phyloP scores from a whole-genome alignment of 148 eudicot genomes.

The Euryodendron excelsum region DNA sequence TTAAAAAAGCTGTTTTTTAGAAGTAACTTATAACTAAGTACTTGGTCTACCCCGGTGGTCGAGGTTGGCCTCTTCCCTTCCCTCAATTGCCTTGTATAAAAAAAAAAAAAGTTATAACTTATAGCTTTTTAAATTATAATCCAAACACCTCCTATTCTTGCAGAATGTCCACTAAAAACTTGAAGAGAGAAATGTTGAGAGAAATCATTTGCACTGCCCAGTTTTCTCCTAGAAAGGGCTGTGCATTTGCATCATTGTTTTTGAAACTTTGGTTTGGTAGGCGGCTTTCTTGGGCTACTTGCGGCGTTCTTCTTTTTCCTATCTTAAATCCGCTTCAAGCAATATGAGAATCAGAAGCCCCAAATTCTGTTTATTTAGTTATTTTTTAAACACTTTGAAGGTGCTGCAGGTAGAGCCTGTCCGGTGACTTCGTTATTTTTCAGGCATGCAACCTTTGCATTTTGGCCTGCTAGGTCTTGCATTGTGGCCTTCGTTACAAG shows the following conservation, averaged over 20 bases:
- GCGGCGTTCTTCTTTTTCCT: no score
- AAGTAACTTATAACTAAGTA: background rate
- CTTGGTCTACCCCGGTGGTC: background rate
- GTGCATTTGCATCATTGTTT: background rate
- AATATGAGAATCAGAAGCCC: no score
- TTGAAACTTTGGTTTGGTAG: background rate
- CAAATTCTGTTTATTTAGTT: no score
- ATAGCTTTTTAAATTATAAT: background rate
- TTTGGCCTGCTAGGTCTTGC: no score
- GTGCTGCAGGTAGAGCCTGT: no score
- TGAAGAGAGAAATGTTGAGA: background rate
- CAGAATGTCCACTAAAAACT: background rate
- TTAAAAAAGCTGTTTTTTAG: background rate
- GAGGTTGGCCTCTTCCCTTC: background rate
- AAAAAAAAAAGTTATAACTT: no score
- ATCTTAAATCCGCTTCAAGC: no score
- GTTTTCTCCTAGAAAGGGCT: background rate
- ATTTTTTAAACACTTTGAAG: no score
- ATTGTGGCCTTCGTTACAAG: background rate
- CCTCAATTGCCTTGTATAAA: no score
- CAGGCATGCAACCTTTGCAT: no score
- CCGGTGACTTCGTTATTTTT: no score
- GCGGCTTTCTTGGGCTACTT: background rate
- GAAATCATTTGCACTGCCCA: background rate
- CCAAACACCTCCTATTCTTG: background rate